A percentile compares a stretch with the other conserved stretches of the same genome.
phyloP scores from a whole-genome alignment of 805 yeast genomes.

The Saturnispora kantuleensis region DNA sequence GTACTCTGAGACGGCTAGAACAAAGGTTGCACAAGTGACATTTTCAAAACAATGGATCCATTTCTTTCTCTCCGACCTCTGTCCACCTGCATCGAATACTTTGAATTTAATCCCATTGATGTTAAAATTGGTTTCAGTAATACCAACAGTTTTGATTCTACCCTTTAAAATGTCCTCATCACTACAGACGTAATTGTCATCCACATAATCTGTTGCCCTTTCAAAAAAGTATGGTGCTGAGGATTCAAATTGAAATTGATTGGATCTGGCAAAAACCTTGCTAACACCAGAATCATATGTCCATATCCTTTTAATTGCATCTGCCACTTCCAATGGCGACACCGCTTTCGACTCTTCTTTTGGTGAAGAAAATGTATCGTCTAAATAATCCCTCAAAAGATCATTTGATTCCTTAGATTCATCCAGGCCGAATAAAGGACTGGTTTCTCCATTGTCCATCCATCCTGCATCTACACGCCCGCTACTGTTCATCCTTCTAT shows the following conservation, averaged over 20 bases:
- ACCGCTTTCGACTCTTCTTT: background rate
- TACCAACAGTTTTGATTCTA: constrained; percentile 91
- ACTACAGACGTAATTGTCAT: constrained; percentile 55
- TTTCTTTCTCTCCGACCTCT: constrained; percentile 79
- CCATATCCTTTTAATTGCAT: constrained; percentile 68
- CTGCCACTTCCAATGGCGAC: constrained; percentile 49
- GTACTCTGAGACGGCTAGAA: constrained; percentile 82
- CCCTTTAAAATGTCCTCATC: constrained; percentile 84
- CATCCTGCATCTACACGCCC: constrained; percentile 36
- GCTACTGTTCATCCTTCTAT: constrained; percentile 44
- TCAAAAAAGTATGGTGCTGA: constrained; percentile 77
- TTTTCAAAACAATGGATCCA: constrained; percentile 95
- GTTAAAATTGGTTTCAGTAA: constrained; percentile 73
- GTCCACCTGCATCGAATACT: constrained; percentile 95
- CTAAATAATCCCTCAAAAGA: constrained; percentile 14
- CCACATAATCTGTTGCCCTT: constrained; percentile 54
- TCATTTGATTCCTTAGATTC: constrained; percentile 13
- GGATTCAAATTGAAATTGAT: constrained; percentile 78
- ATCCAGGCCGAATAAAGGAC: constrained; percentile 7
- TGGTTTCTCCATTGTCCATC: constrained; percentile 14
- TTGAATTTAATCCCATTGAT: constrained; percentile 57
- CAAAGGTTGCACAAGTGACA: constrained; percentile 80
- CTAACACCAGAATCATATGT: constrained; percentile 53
- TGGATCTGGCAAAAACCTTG: constrained; percentile 47
- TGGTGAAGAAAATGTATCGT: constrained; percentile 1